A percentile compares a stretch with the other conserved stretches of the same genome.
These are phyloP conservation scores for Antarctomyces pellizariae DNA, from an alignment of 495 filamentous ascomycete species.

Conservation along the genomic window DNA sequence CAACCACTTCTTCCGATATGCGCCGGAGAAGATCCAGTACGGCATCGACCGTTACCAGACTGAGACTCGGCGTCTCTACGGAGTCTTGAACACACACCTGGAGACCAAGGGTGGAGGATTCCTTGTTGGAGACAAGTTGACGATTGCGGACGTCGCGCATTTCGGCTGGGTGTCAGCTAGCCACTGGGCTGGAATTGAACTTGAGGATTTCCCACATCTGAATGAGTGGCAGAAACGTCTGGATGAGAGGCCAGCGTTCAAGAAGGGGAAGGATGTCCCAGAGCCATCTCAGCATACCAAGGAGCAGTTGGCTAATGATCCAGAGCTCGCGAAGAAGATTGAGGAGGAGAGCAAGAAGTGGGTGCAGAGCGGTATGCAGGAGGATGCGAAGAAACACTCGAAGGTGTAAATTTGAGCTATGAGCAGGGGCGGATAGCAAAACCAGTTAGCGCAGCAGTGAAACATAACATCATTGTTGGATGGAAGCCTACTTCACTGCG, in stretches of 20 bases:
- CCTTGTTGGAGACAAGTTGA: slow-evolving; percentile 55
- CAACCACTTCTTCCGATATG: slow-evolving; percentile 76
- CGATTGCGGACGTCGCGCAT: slow-evolving; percentile 65
- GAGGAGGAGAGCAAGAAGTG: slow-evolving; percentile 26
- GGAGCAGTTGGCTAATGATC: slow-evolving; percentile 20
- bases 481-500: too few species aligned
- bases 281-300: slow-evolving; percentile 38
- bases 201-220: slow-evolving; percentile 50
- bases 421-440: too few species aligned
- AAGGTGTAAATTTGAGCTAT: too few species aligned
- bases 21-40: slow-evolving; percentile 71
- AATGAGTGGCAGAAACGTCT: slow-evolving; percentile 45
- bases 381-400: slow-evolving; percentile 24
- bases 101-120: slow-evolving; percentile 35
- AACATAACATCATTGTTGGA: too few species aligned
- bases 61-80: slow-evolving; percentile 62
- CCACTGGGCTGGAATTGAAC: slow-evolving; percentile 50
- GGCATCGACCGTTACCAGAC: slow-evolving; percentile 62
- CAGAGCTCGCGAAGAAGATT: slow-evolving; percentile 25
- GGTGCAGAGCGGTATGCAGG: slow-evolving; percentile 40
- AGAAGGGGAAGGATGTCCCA: slow-evolving; percentile 66
- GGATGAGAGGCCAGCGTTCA: slow-evolving; percentile 36
- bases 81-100: slow-evolving; percentile 55
- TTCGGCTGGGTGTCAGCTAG: slow-evolving; percentile 42
- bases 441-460: too few species aligned